Evolutionary conservation across 192 early-diverging fungal species (phyloP).

Genomic region (Linnemannia elongata): DNA sequence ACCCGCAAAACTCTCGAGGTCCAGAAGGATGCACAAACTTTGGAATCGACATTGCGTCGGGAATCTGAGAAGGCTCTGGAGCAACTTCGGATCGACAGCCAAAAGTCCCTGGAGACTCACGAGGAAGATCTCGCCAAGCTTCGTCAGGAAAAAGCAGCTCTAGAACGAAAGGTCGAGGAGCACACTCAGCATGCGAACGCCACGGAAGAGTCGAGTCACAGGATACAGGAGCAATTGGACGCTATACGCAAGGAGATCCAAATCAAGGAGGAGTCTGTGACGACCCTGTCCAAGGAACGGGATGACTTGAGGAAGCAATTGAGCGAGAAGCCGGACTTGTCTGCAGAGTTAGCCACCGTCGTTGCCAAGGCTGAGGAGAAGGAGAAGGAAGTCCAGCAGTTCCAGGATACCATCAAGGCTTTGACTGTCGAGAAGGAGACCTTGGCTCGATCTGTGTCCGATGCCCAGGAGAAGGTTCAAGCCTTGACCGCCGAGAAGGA

Average conservation of each 20-base stretch:
- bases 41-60: slow-evolving; percentile 11
- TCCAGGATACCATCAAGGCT: slow-evolving; percentile 19
- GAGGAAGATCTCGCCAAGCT: slow-evolving; percentile 32
- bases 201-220: background rate
- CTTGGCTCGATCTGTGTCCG: background rate
- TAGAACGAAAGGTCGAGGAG: slow-evolving; percentile 20
- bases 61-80: slow-evolving; percentile 8
- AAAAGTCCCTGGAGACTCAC: slow-evolving; percentile 15
- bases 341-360: slow-evolving; percentile 15
- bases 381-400: slow-evolving; percentile 16
- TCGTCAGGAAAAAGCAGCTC: slow-evolving; percentile 15
- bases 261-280: slow-evolving; percentile 10
- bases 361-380: slow-evolving; percentile 16
- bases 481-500: background rate
- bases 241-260: slow-evolving; percentile 2
- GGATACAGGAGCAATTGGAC: slow-evolving; percentile 5
- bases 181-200: background rate
- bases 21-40: slow-evolving; percentile 11
- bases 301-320: slow-evolving; percentile 21
- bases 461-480: slow-evolving; percentile 20
- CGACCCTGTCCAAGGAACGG: slow-evolving; percentile 27
- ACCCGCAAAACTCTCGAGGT: slow-evolving; percentile 8
- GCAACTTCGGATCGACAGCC: slow-evolving; percentile 6
- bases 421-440: slow-evolving; percentile 6
- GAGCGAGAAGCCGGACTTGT: slow-evolving; percentile 14